These are phyloP conservation scores for Candida patagonica DNA, from an alignment of 805 yeast species.

Conservation along the genomic window DNA sequence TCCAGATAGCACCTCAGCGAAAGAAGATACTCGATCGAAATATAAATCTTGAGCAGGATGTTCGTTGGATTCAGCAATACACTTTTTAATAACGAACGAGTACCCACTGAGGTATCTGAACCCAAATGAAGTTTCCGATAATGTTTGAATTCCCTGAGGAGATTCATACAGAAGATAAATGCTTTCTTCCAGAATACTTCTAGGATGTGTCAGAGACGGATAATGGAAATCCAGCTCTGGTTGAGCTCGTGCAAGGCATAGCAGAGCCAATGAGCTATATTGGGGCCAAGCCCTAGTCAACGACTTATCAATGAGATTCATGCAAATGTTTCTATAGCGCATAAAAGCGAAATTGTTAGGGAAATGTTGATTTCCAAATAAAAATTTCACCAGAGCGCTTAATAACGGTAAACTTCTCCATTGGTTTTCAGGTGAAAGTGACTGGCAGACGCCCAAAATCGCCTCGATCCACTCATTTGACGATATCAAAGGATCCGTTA, in stretches of 20 bases:
- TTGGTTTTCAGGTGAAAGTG: constrained; percentile 4
- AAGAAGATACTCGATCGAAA: constrained; percentile 2
- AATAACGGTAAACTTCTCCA: constrained; percentile 17
- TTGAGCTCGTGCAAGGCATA: constrained; percentile 4
- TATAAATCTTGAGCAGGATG: background rate
- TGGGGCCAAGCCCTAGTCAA: background rate
- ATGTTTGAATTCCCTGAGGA: constrained; percentile 2
- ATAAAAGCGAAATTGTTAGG: background rate
- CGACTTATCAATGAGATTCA: background rate
- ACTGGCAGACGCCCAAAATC: constrained; percentile 9
- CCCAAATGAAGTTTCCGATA: background rate
- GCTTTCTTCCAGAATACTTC: background rate
- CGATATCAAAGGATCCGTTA: constrained; percentile 21
- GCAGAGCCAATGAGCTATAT: background rate
- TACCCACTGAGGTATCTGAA: constrained; percentile 10
- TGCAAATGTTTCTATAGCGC: background rate
- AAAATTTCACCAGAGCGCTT: background rate
- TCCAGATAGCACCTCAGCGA: constrained; percentile 1
- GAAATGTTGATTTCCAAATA: background rate
- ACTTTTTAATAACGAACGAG: constrained; percentile 10
- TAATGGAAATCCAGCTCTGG: background rate
- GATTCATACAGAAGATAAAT: background rate
- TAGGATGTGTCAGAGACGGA: background rate
- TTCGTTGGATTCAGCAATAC: background rate
- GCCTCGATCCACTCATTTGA: constrained; percentile 14